Conservation (phyloP, 108 stramenopile species). For the Pseudonitzschia delicatissima region DNA sequence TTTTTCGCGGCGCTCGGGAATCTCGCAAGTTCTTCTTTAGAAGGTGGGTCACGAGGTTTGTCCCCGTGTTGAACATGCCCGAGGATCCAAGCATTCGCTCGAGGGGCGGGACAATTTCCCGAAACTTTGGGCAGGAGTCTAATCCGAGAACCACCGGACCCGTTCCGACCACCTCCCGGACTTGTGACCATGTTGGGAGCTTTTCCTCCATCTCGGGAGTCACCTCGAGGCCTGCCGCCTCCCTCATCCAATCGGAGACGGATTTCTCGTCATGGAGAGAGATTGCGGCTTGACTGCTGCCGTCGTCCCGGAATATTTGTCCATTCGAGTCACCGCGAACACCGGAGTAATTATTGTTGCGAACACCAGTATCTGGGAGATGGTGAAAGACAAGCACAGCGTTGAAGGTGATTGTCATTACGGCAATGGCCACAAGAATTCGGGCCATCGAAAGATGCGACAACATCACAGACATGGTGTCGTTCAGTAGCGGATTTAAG, state of each 20-base stretch:
- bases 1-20: conserved; percentile 58
- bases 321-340: background rate
- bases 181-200: conserved; percentile 64
- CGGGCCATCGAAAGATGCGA: no score
- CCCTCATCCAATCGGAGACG: conserved; percentile 44
- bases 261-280: conserved; percentile 24
- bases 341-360: background rate
- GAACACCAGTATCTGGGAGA: no score
- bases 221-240: conserved; percentile 42
- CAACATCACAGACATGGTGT: no score
- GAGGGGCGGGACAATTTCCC: conserved; percentile 40
- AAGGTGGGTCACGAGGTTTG: conserved; percentile 70
- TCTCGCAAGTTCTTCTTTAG: conserved; percentile 74
- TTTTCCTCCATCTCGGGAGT: conserved; percentile 42
- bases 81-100: conserved; percentile 62
- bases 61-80: conserved; percentile 81
- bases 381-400: no score
- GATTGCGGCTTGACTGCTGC: background rate
- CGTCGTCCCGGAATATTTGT: background rate
- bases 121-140: conserved; percentile 47
- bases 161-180: conserved; percentile 49
- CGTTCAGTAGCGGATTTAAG: no score
- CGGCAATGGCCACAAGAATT: no score
- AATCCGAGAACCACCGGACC: conserved; percentile 46
- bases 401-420: no score